Conservation (phyloP, 805 yeast species). For the Wickerhamomyces silvicola region DNA sequence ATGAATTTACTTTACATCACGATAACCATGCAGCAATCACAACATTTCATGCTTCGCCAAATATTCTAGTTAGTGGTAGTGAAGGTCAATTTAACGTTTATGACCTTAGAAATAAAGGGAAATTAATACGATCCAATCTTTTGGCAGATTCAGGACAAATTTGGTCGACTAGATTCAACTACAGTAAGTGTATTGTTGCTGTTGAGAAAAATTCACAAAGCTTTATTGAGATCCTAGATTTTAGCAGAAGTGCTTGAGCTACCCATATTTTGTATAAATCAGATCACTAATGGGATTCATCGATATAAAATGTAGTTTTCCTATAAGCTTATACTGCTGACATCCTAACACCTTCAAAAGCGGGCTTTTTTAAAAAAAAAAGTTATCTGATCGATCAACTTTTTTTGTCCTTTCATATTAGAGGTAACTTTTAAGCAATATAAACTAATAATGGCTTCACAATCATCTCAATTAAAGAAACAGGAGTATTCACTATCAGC, state of each 20-base stretch:
- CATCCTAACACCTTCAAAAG: too few species aligned
- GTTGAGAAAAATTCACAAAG: conserved; percentile 71
- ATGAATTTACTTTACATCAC: conserved; percentile 59
- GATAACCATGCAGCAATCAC: conserved; percentile 87
- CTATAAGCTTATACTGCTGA: too few species aligned
- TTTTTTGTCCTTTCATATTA: too few species aligned
- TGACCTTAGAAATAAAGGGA: conserved; percentile 69
- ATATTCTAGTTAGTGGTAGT: conserved; percentile 81
- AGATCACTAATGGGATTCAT: too few species aligned
- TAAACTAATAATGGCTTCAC: too few species aligned
- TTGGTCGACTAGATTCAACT: conserved; percentile 92
- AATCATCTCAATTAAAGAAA: too few species aligned
- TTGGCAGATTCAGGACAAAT: conserved; percentile 76
- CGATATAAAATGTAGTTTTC: too few species aligned
- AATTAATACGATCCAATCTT: conserved; percentile 61
- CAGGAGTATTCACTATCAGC: conserved; percentile 1
- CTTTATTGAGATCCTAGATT: conserved; percentile 79
- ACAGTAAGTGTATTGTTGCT: conserved; percentile 83
- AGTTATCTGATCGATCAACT: too few species aligned
- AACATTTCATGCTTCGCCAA: conserved; percentile 85
- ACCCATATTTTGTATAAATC: too few species aligned
- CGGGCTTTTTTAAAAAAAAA: too few species aligned
- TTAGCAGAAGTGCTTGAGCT: conserved; percentile 33
- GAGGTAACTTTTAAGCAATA: too few species aligned
- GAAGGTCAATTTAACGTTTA: conserved; percentile 83